Conservation (phyloP, 2,329 filamentous ascomycete genomes). For the Trichoderma cornu-damae region DNA sequence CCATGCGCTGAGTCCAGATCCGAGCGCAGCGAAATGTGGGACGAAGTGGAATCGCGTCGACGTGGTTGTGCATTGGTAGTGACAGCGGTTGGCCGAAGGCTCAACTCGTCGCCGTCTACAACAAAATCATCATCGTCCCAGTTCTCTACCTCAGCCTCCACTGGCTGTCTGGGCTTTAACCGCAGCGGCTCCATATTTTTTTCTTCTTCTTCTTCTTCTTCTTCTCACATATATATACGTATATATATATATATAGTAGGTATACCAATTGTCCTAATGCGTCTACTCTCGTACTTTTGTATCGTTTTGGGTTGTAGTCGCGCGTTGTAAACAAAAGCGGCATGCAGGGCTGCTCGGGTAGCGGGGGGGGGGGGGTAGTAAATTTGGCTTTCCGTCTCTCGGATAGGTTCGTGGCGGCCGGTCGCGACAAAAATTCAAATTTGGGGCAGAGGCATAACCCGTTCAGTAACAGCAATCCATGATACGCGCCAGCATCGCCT, state of each 20-base stretch:
- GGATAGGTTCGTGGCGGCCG: constrained; percentile 17
- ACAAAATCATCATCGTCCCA: constrained; percentile 76
- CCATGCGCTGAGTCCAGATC: constrained; percentile 71
- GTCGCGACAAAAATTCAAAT: constrained; percentile 21
- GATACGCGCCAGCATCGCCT: constrained; percentile 11
- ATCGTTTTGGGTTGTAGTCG: constrained; percentile 16
- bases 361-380: constrained; percentile 13
- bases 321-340: constrained; percentile 11
- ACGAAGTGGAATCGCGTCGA: constrained; percentile 73
- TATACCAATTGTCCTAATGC: not conserved
- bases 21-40: constrained; percentile 73
- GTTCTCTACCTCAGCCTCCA: constrained; percentile 62
- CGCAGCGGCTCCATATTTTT: constrained; percentile 50
- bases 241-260: too few relatives aligned
- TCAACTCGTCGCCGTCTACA: constrained; percentile 62
- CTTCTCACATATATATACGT: too few relatives aligned
- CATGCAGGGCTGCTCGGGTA: constrained; percentile 12
- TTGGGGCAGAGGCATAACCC: constrained; percentile 25
- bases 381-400: constrained; percentile 7
- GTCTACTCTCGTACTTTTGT: not conserved
- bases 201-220: not conserved
- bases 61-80: constrained; percentile 33
- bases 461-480: constrained; percentile 12
- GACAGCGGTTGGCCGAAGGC: constrained; percentile 49
- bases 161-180: constrained; percentile 49